Conservation (phyloP, 139 green algal genomes). For the Ulvella scutata region DNA sequence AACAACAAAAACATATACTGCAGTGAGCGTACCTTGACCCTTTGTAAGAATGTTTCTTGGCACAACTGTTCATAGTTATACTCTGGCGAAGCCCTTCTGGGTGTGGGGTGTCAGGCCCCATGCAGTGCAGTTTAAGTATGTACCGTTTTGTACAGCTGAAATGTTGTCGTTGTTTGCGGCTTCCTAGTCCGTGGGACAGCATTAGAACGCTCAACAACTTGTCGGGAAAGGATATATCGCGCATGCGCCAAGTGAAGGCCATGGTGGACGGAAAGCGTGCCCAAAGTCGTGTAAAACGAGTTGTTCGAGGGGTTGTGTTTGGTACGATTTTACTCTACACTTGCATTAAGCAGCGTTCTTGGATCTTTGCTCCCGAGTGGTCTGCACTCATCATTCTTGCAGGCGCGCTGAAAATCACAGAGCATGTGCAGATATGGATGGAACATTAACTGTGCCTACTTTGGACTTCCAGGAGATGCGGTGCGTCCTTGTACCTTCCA, state of each 20-base stretch:
- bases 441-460: constrained; percentile 26
- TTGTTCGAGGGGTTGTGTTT: neutral
- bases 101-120: no score
- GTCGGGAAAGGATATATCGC: neutral
- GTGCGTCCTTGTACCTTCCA: neutral
- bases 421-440: constrained; percentile 8
- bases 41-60: no score
- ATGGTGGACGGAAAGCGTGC: neutral
- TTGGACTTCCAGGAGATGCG: constrained; percentile 40
- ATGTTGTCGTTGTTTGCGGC: no score
- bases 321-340: neutral
- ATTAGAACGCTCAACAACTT: no score
- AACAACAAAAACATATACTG: no score
- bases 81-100: no score
- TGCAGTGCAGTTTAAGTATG: no score
- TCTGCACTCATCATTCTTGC: neutral
- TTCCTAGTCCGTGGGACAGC: no score
- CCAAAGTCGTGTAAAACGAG: neutral
- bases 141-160: no score
- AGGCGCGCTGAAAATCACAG: neutral
- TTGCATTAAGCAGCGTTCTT: neutral
- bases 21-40: no score
- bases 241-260: neutral
- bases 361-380: neutral
- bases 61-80: no score